phyloP scores from a whole-genome alignment of 2,329 filamentous ascomycete genomes.

The Ceratocystis cacaofunesta region DNA sequence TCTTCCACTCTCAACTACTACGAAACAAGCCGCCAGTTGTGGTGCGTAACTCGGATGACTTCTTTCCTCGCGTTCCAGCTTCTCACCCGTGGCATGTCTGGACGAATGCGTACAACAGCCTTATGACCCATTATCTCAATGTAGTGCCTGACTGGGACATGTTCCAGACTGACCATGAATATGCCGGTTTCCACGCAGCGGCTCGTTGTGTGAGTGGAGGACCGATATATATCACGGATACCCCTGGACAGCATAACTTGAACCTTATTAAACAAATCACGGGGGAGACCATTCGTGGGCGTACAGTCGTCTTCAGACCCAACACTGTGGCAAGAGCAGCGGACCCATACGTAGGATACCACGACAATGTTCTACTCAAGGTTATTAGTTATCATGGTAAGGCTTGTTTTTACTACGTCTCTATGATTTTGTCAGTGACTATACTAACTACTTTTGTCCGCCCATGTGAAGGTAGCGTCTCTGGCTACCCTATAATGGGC shows the following conservation, averaged over 20 bases:
- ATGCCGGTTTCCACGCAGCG: slow-evolving; percentile 74
- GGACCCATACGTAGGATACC: slow-evolving; percentile 60
- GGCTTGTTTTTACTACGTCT: slow-evolving; percentile 9
- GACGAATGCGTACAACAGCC: slow-evolving; percentile 75
- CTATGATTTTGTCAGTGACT: background rate
- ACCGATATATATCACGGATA: slow-evolving; percentile 87
- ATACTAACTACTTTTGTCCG: background rate
- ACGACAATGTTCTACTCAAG: slow-evolving; percentile 59
- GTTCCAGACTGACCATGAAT: slow-evolving; percentile 51
- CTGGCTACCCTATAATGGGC: slow-evolving; percentile 63
- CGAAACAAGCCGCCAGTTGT: slow-evolving; percentile 58
- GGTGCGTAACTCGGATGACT: slow-evolving; percentile 79
- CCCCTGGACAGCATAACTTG: slow-evolving; percentile 66
- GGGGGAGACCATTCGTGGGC: slow-evolving; percentile 52
- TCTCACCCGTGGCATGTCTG: slow-evolving; percentile 94
- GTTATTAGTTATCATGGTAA: slow-evolving; percentile 63
- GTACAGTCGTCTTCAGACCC: slow-evolving; percentile 69
- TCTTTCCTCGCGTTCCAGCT: slow-evolving; percentile 66
- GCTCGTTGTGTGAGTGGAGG: slow-evolving; percentile 81
- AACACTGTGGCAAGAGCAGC: slow-evolving; percentile 57
- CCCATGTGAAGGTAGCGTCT: slow-evolving; percentile 31
- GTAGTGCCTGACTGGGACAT: slow-evolving; percentile 70
- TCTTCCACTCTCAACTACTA: slow-evolving; percentile 73
- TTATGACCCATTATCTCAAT: slow-evolving; percentile 74
- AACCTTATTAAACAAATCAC: slow-evolving; percentile 68